A percentile compares a stretch with the other conserved stretches of the same genome.
Evolutionary conservation across 768 basidiomycete species (phyloP).

Genomic region (Boletus coccyginus): DNA sequence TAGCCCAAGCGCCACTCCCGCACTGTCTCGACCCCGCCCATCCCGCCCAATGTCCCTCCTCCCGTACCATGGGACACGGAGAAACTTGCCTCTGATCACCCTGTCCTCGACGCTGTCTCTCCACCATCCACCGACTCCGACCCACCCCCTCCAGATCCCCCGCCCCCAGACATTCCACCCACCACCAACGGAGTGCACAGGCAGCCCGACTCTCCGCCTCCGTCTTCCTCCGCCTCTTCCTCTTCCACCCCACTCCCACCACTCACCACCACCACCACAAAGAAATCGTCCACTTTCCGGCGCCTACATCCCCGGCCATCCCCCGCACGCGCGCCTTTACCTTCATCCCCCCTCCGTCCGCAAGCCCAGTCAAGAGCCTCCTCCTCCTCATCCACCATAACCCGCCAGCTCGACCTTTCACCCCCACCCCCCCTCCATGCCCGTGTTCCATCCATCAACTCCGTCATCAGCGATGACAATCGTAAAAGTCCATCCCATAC

Average conservation of each 20-base stretch:
- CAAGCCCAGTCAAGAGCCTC: conserved; percentile 16
- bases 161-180: background rate
- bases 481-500: conserved; percentile 13
- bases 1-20: conserved; percentile 51
- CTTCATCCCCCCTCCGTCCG: conserved; percentile 37
- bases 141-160: background rate
- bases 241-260: conserved; percentile 8
- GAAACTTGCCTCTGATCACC: conserved; percentile 9
- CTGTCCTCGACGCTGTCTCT: conserved; percentile 3
- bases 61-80: conserved; percentile 14
- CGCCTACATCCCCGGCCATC: conserved; percentile 41
- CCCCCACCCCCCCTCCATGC: conserved; percentile 21
- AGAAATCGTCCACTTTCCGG: conserved; percentile 51
- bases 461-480: conserved; percentile 18
- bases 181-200: background rate
- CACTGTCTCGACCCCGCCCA: conserved; percentile 31
- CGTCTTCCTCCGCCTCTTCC: conserved; percentile 1
- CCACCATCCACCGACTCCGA: background rate
- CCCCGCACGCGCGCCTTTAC: conserved; percentile 19
- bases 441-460: conserved; percentile 33
- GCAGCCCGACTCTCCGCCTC: background rate
- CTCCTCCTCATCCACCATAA: conserved; percentile 19
- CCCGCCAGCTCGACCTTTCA: conserved; percentile 24
- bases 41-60: conserved; percentile 22
- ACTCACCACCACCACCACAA: background rate